Base-by-base conservation (phyloP, 345 rosid genomes). In the Sisymbrium irio region DNA sequence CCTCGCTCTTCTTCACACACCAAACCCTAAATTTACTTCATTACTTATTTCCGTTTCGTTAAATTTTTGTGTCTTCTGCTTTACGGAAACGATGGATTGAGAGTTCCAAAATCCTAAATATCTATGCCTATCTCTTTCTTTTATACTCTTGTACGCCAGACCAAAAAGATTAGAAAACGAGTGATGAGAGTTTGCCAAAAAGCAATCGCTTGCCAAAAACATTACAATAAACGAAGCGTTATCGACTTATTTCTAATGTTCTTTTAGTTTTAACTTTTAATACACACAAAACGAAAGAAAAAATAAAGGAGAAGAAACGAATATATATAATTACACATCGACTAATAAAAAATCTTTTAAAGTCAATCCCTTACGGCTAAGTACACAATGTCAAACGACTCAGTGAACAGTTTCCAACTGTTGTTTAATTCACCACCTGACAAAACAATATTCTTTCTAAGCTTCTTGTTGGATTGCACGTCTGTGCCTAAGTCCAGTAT, bases 401-500 rank as follows among this genome's bases (percentile, higher is more conserved):
- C 58, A 0, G 55, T 40, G 7, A 39, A 60, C 20, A 25, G 37
- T 53, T 40, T 54, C 39, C 54, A 55, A 40, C 56, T 12, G 32
- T 67, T 12, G 32, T 67, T 67, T 40, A 27, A 17, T 41, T 37
- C 47, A 37, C 10, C 71, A 22, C 27, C 37, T 41, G 51, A 67
- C 27, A 44, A 28, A 47, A 20, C 47, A n/a, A 18, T 74, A 37
- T 47, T 30, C 13, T 50, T 69, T 49, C 77, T 75, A 69, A 19
- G 63, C 84, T 27, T 72, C 83, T 46, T 77, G 81, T 74, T 74
- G 77, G 71, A 78, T 69, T 49, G 66, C 85, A 45, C 67, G 89
- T 82, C 97, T 75, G 49, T 68, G 68, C 74, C 96, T 85, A 77
- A 91, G 63, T 36, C 95, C 91, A 13, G 76, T 71, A 19, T 88